Conservation (phyloP, 441 rosid genomes). For the Flueggea neowawraea region DNA sequence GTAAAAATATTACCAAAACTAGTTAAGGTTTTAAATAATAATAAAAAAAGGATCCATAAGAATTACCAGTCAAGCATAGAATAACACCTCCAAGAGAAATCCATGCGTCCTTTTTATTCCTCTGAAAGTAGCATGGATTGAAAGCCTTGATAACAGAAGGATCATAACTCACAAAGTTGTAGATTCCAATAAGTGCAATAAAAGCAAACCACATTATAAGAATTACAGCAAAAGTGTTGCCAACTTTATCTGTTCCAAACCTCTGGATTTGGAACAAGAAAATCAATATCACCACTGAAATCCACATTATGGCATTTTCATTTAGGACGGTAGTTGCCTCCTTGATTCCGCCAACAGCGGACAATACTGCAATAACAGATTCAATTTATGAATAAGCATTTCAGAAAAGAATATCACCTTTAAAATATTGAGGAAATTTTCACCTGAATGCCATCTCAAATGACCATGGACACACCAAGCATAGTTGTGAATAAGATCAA, state of each 20-base stretch:
- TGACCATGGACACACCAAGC: slow-evolving; percentile 51
- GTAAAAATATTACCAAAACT: background rate
- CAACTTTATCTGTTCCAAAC: slow-evolving; percentile 40
- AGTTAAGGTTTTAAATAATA: background rate
- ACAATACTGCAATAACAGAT: slow-evolving; percentile 24
- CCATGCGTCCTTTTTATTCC: slow-evolving; percentile 30
- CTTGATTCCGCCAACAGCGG: slow-evolving; percentile 45
- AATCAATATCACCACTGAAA: slow-evolving; percentile 24
- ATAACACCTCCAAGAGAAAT: slow-evolving; percentile 39
- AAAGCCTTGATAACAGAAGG: slow-evolving; percentile 27
- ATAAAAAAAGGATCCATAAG: background rate
- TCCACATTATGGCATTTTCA: slow-evolving; percentile 29
- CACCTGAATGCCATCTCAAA: slow-evolving; percentile 53
- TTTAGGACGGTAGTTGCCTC: slow-evolving; percentile 19
- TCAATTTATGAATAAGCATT: background rate
- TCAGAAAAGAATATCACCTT: background rate
- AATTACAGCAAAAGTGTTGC: slow-evolving; percentile 35
- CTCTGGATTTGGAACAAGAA: slow-evolving; percentile 31
- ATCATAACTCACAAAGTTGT: slow-evolving; percentile 26
- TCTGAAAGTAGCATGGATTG: slow-evolving; percentile 35
- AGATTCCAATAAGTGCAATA: slow-evolving; percentile 26
- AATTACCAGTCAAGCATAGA: slow-evolving; percentile 29
- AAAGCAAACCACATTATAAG: slow-evolving; percentile 24
- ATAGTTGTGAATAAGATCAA: slow-evolving; percentile 25
- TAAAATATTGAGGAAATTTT: background rate